phyloP scores from a whole-genome alignment of 2,329 filamentous ascomycete genomes.

The Diaporthe vexans region DNA sequence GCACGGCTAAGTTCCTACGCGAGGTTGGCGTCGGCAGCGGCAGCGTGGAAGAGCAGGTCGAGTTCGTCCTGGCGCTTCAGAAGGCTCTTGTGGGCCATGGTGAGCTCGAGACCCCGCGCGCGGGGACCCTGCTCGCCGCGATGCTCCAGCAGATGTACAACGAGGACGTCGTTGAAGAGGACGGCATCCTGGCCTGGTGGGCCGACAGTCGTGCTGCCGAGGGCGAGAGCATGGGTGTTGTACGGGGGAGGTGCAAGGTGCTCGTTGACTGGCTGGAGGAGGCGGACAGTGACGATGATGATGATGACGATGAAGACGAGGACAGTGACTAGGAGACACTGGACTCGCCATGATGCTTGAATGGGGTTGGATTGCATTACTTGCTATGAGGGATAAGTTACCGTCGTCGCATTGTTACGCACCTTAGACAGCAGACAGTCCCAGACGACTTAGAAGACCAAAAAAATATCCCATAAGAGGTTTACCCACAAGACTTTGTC shows the following conservation, averaged over 20 bases:
- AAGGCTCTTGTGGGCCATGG: conserved; percentile 76
- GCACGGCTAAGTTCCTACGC: conserved; percentile 68
- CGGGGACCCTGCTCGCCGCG: conserved; percentile 78
- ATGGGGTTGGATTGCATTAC: not conserved
- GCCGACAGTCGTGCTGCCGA: conserved; percentile 76
- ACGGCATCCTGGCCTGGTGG: conserved; percentile 93
- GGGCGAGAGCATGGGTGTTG: conserved; percentile 75
- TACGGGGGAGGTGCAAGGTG: conserved; percentile 80
- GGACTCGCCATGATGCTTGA: not conserved
- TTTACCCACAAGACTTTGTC: not conserved
- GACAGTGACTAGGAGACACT: conserved; percentile 39
- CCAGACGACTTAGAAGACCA: not conserved
- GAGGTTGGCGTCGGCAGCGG: conserved; percentile 75
- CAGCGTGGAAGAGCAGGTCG: conserved; percentile 82
- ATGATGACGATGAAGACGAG: conserved; percentile 70
- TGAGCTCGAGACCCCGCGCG: conserved; percentile 64
- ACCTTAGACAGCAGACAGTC: not conserved
- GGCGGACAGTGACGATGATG: conserved; percentile 80
- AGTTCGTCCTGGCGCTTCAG: conserved; percentile 87
- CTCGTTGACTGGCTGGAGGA: conserved; percentile 89
- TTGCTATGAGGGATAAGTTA: not conserved
- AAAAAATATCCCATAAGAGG: not conserved
- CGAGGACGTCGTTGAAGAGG: conserved; percentile 87
- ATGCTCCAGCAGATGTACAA: conserved; percentile 88
- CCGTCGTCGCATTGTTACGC: not conserved